Base-by-base conservation (phyloP, 371 early-diverging fungal genomes). In the Mucor racemosus region DNA sequence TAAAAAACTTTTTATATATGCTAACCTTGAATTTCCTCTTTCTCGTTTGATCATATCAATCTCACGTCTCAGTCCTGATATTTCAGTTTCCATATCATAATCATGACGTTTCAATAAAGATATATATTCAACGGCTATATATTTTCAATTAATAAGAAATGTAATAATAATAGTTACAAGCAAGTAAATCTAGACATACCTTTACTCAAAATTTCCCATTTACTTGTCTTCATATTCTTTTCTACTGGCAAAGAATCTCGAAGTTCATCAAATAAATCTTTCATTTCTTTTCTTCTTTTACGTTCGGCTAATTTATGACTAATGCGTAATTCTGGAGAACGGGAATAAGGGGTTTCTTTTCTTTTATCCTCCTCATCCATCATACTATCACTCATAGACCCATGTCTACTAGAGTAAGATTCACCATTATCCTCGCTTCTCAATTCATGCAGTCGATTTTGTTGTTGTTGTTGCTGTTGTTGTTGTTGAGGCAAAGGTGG, bases 201-300 rank as follows among this genome's bases (percentile, higher is more conserved):
- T 89, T 93, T 93, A 66, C 86, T 90, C 31, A 95, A 71, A 34
- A 93, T 89, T 70, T 95, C 95, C 93, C 94, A 93, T 76, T 95
- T 95, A 80, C 91, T 91, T 35, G 91, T 86, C 69, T 92, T 91
- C 54, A 90, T 77, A 64, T 84, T 88, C 58, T 88, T 88, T 67
- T 93, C 91, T 8, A 89, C 85, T 6, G 94, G 93, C 58, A 94
- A 72, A 15, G 87, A 80, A 60, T 88, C 90, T 46, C 93, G 81
- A 26, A 95, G 77, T 60, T 91, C 90, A 74, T 95, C 95, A 88
- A 95, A 95, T 33, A 95, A 79, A 21, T 90, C 89, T 69, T 94
- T 94, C 94, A 95, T 92, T 66, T 95, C 93, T 73, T 89, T 90
- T 56, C 95, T 84, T 36, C 95, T 83, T 58, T 92, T 91, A 8